Percentiles rank a stretch among this genome's conserved stretches.
These are phyloP conservation scores for Dentipellis sp. DNA, from an alignment of 768 basidiomycete genomes.

Conservation along the genomic window DNA sequence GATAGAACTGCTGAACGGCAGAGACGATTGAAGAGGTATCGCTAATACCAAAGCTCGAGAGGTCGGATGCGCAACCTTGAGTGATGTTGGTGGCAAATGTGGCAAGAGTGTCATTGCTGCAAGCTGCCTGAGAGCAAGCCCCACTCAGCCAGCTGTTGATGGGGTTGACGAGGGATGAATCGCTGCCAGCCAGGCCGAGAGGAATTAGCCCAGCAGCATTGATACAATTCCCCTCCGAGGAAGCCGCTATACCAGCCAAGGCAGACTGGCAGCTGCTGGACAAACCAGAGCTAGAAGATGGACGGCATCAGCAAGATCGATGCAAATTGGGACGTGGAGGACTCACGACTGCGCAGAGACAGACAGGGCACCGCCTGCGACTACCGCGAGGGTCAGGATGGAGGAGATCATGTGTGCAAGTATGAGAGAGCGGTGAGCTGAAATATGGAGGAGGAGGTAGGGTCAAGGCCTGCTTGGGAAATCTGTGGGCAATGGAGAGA, in stretches of 20 bases:
- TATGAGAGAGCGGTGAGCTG: neutral
- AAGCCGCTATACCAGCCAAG: constrained; percentile 32
- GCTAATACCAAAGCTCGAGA: constrained; percentile 18
- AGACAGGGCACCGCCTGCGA: constrained; percentile 12
- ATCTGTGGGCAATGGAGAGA: too few relatives aligned
- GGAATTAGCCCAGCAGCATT: constrained; percentile 36
- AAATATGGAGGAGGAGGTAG: neutral
- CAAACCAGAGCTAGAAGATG: constrained; percentile 15
- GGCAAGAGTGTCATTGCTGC: constrained; percentile 52
- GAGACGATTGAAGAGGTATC: constrained; percentile 21
- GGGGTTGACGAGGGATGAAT: constrained; percentile 34
- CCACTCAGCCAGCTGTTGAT: constrained; percentile 54
- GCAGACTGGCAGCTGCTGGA: constrained; percentile 41
- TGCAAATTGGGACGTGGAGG: neutral
- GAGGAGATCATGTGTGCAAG: neutral
- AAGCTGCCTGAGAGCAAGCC: constrained; percentile 41
- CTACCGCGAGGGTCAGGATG: constrained; percentile 6
- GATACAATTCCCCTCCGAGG: constrained; percentile 40
- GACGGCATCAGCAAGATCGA: neutral
- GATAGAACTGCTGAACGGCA: constrained; percentile 45
- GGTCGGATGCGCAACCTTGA: constrained; percentile 36
- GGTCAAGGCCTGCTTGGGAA: neutral
- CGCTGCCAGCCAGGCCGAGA: constrained; percentile 24
- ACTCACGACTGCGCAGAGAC: constrained; percentile 17
- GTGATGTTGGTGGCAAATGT: constrained; percentile 45